These are phyloP conservation scores for Agaricus subrufescens DNA, from an alignment of 768 basidiomycete genomes.

Conservation along the genomic window DNA sequence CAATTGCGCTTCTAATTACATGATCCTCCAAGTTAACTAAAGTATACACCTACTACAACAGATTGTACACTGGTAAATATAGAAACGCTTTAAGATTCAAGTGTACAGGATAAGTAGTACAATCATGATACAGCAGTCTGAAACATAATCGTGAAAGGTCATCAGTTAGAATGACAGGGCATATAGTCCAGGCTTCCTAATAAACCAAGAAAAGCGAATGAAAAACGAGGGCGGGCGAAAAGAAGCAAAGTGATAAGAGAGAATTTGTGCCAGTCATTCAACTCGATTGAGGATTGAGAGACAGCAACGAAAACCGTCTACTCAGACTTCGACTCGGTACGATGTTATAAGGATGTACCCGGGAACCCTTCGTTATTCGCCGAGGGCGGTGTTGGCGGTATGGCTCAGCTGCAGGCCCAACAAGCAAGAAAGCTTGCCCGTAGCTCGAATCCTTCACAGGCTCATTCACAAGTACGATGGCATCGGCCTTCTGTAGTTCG, in stretches of 20 bases:
- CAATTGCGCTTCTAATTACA: no score
- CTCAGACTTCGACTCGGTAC: slow-evolving; percentile 2
- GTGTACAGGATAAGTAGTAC: not conserved
- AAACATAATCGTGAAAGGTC: not conserved
- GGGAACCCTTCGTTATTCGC: slow-evolving; percentile 40
- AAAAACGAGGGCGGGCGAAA: not conserved
- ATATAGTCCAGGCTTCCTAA: not conserved
- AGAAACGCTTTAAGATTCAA: no score
- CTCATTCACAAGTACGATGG: slow-evolving; percentile 41
- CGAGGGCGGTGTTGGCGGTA: slow-evolving; percentile 35
- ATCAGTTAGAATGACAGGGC: not conserved
- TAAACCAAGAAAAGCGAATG: not conserved
- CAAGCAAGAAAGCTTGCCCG: slow-evolving; percentile 35
- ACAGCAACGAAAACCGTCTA: slow-evolving; percentile 2
- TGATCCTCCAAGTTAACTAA: no score
- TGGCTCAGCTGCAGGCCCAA: slow-evolving; percentile 42
- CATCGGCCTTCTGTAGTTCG: slow-evolving; percentile 48
- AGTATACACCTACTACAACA: no score
- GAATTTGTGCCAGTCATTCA: not conserved
- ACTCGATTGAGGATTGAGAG: not conserved
- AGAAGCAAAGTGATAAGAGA: not conserved
- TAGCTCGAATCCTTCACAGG: slow-evolving; percentile 11
- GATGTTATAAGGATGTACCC: slow-evolving; percentile 49
- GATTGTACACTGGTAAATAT: no score
- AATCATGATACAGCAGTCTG: not conserved